Conservation (phyloP, 2,329 filamentous ascomycete genomes). For the Pezicula neosporulosa region DNA sequence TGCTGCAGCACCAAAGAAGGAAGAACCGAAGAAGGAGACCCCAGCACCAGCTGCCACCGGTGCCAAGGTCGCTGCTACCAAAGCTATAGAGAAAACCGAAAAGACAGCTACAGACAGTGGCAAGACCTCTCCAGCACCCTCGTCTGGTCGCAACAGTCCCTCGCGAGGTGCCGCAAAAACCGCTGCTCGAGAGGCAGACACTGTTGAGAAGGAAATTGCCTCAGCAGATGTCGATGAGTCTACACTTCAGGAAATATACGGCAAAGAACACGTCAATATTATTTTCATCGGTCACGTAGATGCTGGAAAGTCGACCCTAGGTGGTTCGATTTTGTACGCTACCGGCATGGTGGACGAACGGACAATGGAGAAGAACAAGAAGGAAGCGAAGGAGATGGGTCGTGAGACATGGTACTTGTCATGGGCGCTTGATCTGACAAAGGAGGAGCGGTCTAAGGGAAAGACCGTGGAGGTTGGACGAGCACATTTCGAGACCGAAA, state of each 20-base stretch:
- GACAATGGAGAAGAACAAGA: conserved; percentile 97
- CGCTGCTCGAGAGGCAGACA: conserved; percentile 66
- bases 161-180: conserved; percentile 55
- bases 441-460: conserved; percentile 92
- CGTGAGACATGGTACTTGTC: conserved; percentile 99
- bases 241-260: conserved; percentile 91
- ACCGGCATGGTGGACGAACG: conserved; percentile 99
- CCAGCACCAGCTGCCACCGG: conserved; percentile 59
- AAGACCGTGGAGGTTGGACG: conserved; percentile 98
- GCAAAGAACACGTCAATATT: conserved; percentile 89
- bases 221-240: conserved; percentile 71
- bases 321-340: conserved; percentile 86
- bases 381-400: conserved; percentile 91
- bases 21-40: conserved; percentile 38
- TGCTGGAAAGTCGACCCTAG: conserved; percentile 94
- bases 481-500: conserved; percentile 95
- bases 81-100: conserved; percentile 92
- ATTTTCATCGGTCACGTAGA: conserved; percentile 99
- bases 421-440: conserved; percentile 96
- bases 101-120: conserved; percentile 62
- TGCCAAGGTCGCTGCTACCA: conserved; percentile 79
- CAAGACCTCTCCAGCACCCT: conserved; percentile 75
- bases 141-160: conserved; percentile 81
- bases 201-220: conserved; percentile 70
- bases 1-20: conserved; percentile 50